phyloP scores from a whole-genome alignment of 495 filamentous ascomycete species.

The Penicillium paradoxum region DNA sequence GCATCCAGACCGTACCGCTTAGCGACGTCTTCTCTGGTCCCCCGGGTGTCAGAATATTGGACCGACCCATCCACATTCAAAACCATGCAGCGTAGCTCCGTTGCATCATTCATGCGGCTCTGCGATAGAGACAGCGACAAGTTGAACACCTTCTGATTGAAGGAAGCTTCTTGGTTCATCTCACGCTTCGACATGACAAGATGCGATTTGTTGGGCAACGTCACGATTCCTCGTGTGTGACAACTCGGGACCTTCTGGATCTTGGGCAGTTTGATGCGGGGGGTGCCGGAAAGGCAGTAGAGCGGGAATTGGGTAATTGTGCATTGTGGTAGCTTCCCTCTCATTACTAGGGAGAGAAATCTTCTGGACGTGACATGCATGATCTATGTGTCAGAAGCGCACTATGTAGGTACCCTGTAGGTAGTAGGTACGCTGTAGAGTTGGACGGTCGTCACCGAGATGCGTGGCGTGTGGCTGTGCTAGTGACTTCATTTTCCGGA shows the following conservation, averaged over 20 bases:
- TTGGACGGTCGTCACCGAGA: not conserved
- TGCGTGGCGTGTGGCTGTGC: not conserved
- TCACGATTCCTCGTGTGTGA: not conserved
- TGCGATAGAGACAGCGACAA: conserved; percentile 16
- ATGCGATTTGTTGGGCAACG: not conserved
- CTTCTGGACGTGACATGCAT: not conserved
- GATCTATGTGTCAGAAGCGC: not conserved
- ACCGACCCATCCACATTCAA: conserved; percentile 8
- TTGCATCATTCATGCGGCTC: conserved; percentile 21
- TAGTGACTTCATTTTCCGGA: not conserved
- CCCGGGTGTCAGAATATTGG: not conserved
- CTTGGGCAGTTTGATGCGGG: not conserved
- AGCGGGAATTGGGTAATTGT: not conserved
- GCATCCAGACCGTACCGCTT: conserved; percentile 18
- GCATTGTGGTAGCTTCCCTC: not conserved
- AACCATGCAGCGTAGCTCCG: conserved; percentile 14
- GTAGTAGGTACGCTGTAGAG: no score
- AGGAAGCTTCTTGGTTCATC: not conserved
- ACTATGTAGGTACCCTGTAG: no score
- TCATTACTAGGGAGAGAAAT: not conserved
- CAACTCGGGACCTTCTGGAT: not conserved
- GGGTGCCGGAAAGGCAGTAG: not conserved
- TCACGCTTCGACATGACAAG: conserved; percentile 1
- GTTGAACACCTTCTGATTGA: conserved; percentile 18
- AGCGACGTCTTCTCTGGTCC: conserved; percentile 22